Conservation (phyloP, 2,329 filamentous ascomycete genomes). For the Phaeosphaeria sp. region DNA sequence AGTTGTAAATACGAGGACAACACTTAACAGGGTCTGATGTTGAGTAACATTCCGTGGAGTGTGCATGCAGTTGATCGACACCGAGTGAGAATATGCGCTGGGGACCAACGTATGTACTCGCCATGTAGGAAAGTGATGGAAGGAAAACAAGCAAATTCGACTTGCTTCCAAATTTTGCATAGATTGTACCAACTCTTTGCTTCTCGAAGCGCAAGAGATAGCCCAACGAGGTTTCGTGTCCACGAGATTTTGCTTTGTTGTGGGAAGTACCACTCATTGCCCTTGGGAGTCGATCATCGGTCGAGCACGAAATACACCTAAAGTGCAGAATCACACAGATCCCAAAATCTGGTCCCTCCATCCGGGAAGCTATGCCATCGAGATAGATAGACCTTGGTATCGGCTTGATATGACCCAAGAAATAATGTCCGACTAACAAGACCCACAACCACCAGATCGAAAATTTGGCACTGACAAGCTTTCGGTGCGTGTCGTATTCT, state of each 20-base stretch:
- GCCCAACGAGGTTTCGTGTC: no score
- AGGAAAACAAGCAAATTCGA: not conserved
- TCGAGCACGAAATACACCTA: not conserved
- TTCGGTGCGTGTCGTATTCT: not conserved
- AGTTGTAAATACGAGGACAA: constrained; percentile 11
- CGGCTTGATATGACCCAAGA: not conserved
- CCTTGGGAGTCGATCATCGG: not conserved
- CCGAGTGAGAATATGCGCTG: not conserved
- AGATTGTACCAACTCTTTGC: no score
- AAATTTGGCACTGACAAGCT: not conserved
- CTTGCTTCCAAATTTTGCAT: no score
- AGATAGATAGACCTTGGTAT: not conserved
- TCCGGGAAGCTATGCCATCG: no score
- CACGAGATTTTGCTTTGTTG: not conserved
- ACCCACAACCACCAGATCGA: not conserved
- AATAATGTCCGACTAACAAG: not conserved
- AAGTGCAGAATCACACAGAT: not conserved
- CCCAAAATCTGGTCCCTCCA: not conserved
- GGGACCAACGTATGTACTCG: not conserved
- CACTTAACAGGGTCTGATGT: constrained; percentile 16
- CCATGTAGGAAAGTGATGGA: not conserved
- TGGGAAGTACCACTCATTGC: not conserved
- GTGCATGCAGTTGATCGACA: not conserved
- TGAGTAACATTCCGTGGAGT: constrained; percentile 7
- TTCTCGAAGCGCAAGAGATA: no score